These are phyloP conservation scores for Drechslerella stenobrocha DNA, from an alignment of 2,329 filamentous ascomycete genomes.

Conservation along the genomic window DNA sequence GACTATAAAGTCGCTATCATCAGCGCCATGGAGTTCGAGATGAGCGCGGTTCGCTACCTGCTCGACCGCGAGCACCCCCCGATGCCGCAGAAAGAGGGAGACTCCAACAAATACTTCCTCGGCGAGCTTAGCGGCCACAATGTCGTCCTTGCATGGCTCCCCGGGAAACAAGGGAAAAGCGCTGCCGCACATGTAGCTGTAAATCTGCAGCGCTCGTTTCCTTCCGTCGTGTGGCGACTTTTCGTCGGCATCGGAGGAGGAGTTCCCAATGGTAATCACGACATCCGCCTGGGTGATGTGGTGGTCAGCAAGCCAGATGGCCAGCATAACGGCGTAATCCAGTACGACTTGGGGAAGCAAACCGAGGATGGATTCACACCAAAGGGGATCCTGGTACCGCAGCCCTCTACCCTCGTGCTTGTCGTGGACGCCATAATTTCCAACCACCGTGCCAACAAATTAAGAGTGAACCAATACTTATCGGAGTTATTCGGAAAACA, in stretches of 20 bases:
- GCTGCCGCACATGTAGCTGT: conserved; percentile 51
- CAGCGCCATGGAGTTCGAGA: conserved; percentile 52
- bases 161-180: conserved; percentile 52
- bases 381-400: conserved; percentile 12
- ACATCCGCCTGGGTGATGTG: conserved; percentile 45
- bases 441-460: not conserved
- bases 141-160: conserved; percentile 53
- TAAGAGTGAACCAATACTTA: conserved; percentile 8
- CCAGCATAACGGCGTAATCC: conserved; percentile 7
- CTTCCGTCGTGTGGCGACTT: conserved; percentile 51
- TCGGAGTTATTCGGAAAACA: not conserved
- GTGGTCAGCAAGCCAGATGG: conserved; percentile 46
- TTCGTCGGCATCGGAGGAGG: conserved; percentile 53
- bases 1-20: conserved; percentile 53
- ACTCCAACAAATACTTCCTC: conserved; percentile 52
- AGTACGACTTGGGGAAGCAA: conserved; percentile 20
- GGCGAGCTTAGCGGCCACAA: conserved; percentile 53
- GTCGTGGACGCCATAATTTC: conserved; percentile 8
- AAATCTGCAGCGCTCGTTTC: conserved; percentile 52
- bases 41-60: conserved; percentile 53
- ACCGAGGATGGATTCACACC: conserved; percentile 10
- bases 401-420: not conserved
- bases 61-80: conserved; percentile 52
- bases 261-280: conserved; percentile 27
- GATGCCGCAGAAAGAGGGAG: conserved; percentile 28